Percentiles rank a stretch among this genome's conserved stretches.
These are phyloP conservation scores for Maudiozyma turicensis DNA, from an alignment of 805 yeast species.

Conservation along the genomic window DNA sequence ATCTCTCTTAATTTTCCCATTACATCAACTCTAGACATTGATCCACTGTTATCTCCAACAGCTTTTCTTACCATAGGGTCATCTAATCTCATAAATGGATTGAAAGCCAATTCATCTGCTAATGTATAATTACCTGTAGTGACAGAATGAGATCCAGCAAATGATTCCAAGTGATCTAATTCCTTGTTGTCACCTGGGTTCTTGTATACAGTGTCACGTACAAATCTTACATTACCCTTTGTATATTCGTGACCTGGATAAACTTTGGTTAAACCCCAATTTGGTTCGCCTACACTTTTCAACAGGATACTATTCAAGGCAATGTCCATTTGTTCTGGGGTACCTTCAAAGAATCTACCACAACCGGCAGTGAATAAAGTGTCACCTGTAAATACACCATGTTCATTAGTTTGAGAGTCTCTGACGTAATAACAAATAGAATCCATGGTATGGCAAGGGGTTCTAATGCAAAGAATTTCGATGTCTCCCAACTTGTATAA, in stretches of 20 bases:
- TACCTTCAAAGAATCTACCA: constrained; percentile 94
- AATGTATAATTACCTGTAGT: constrained; percentile 86
- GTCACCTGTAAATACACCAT: constrained; percentile 89
- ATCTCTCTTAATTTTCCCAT: constrained; percentile 67
- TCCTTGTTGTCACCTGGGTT: constrained; percentile 34
- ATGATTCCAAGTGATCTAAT: constrained; percentile 44
- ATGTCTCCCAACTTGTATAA: constrained; percentile 33
- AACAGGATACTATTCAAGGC: constrained; percentile 56
- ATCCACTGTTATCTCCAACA: constrained; percentile 40
- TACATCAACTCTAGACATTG: constrained; percentile 35
- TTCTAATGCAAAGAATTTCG: constrained; percentile 71
- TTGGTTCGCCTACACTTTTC: constrained; percentile 39
- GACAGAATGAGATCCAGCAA: constrained; percentile 44
- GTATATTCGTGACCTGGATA: constrained; percentile 98
- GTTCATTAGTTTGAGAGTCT: constrained; percentile 52
- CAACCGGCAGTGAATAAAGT: constrained; percentile 91
- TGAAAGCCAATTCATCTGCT: constrained; percentile 68
- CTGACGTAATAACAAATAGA: constrained; percentile 77
- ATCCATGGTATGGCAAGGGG: constrained; percentile 98
- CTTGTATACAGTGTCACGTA: constrained; percentile 48
- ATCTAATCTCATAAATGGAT: constrained; percentile 78
- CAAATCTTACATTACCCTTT: constrained; percentile 66
- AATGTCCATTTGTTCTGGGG: constrained; percentile 66
- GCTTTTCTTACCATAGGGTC: constrained; percentile 55
- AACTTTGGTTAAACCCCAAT: constrained; percentile 42